phyloP scores from a whole-genome alignment of 345 rosid species.

The Boechera stricta region DNA sequence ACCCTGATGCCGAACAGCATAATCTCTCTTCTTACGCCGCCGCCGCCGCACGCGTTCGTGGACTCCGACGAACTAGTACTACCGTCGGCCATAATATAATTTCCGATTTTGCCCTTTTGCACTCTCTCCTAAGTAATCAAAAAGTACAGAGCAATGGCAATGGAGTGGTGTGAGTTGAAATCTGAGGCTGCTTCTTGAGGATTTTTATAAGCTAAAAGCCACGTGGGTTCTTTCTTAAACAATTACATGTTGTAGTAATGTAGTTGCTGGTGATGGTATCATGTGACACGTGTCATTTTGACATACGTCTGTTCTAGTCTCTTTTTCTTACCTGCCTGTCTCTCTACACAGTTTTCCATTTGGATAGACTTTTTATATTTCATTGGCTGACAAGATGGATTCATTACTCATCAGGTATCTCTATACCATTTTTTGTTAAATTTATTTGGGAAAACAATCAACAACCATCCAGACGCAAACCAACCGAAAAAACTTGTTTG shows the following conservation, averaged over 20 bases:
- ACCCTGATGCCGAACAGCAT: conserved; percentile 92
- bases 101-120: conserved; percentile 1
- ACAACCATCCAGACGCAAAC: too few relatives aligned
- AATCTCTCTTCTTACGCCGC: conserved; percentile 55
- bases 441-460: neutral
- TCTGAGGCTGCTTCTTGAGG: conserved; percentile 13
- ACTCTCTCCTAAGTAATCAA: conserved; percentile 20
- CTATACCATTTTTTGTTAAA: neutral
- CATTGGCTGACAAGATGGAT: conserved; percentile 25
- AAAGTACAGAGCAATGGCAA: conserved; percentile 40
- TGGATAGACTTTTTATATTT: conserved; percentile 33
- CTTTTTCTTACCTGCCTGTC: conserved; percentile 20
- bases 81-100: conserved; percentile 29
- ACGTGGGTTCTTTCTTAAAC: conserved; percentile 31
- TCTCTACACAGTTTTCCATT: conserved; percentile 22
- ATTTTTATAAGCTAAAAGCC: conserved; percentile 40
- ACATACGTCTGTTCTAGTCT: conserved; percentile 4
- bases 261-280: neutral
- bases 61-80: conserved; percentile 42
- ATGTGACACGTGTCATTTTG: neutral
- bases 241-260: conserved; percentile 28
- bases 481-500: too few relatives aligned
- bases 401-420: conserved; percentile 14
- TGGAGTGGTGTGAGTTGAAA: conserved; percentile 29
- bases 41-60: conserved; percentile 36